Evolutionary conservation across 2,329 filamentous ascomycete genomes (phyloP).

Genomic region (Hypocrella siamensis): DNA sequence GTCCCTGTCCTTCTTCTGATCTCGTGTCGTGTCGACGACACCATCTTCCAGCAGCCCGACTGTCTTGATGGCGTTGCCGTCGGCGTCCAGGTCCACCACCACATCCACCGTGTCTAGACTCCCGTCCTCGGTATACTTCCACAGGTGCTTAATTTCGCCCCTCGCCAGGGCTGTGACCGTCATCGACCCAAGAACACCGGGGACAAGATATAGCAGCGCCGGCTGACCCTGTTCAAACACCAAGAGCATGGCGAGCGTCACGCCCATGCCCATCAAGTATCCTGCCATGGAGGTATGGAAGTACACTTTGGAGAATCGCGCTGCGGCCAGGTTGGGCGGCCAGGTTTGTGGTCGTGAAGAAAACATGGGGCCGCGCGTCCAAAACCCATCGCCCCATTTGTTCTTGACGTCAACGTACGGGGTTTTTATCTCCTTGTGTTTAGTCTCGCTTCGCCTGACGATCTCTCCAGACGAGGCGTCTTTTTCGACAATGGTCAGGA

Average conservation of each 20-base stretch:
- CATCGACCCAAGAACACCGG: slow-evolving; percentile 58
- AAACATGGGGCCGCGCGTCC: slow-evolving; percentile 34
- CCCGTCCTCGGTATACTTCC: slow-evolving; percentile 65
- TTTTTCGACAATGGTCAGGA: slow-evolving; percentile 17
- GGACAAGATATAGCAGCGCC: slow-evolving; percentile 82
- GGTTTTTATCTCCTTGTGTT: slow-evolving; percentile 32
- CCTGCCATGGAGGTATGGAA: slow-evolving; percentile 65
- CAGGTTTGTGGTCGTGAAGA: slow-evolving; percentile 9
- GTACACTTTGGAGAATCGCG: slow-evolving; percentile 65
- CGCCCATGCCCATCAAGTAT: slow-evolving; percentile 63
- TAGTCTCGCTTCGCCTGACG: slow-evolving; percentile 19
- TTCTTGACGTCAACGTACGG: slow-evolving; percentile 46
- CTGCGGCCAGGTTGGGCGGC: slow-evolving; percentile 19
- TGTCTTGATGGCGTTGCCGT: slow-evolving; percentile 29
- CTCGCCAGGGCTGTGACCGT: slow-evolving; percentile 58
- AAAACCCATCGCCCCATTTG: slow-evolving; percentile 72
- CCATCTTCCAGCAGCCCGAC: slow-evolving; percentile 21
- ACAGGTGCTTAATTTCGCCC: slow-evolving; percentile 63
- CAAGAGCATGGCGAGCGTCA: slow-evolving; percentile 62
- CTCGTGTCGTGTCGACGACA: slow-evolving; percentile 18
- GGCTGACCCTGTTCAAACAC: slow-evolving; percentile 73
- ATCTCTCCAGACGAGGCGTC: slow-evolving; percentile 16
- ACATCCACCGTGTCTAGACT: slow-evolving; percentile 38
- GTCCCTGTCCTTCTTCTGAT: slow-evolving; percentile 12
- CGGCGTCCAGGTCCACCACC: slow-evolving; percentile 35